phyloP scores from a whole-genome alignment of 1,139 yeast genomes.

The Taphrina sp. region DNA sequence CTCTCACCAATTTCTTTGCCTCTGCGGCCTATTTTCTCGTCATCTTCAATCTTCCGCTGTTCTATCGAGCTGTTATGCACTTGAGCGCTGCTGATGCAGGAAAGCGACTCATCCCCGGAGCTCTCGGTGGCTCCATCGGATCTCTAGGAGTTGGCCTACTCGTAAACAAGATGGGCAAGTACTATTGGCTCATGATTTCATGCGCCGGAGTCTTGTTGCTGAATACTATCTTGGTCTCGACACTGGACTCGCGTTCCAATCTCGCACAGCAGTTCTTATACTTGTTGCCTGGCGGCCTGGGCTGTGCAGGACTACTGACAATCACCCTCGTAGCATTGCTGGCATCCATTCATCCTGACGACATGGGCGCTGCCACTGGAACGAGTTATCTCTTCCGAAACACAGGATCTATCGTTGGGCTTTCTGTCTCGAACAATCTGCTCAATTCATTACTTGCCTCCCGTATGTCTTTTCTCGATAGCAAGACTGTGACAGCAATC shows the following conservation, averaged over 20 bases:
- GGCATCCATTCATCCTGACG: constrained; percentile 24
- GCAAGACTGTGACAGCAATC: background rate
- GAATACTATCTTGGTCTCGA: constrained; percentile 36
- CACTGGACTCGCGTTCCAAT: constrained; percentile 34
- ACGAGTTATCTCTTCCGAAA: constrained; percentile 37
- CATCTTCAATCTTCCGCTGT: constrained; percentile 57
- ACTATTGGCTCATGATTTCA: constrained; percentile 41
- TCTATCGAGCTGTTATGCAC: constrained; percentile 38
- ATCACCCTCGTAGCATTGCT: constrained; percentile 30
- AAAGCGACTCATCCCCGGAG: constrained; percentile 38
- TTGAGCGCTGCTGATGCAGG: constrained; percentile 39
- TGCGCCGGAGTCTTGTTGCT: constrained; percentile 9
- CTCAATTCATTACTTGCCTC: constrained; percentile 10
- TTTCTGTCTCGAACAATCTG: constrained; percentile 25
- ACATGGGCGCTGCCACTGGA: constrained; percentile 39
- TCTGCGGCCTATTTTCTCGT: constrained; percentile 58
- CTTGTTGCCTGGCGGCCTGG: constrained; percentile 38
- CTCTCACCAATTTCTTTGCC: constrained; percentile 57
- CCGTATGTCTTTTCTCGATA: constrained; percentile 1
- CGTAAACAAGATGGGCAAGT: constrained; percentile 59
- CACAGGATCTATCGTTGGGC: constrained; percentile 39
- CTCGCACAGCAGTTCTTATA: constrained; percentile 34
- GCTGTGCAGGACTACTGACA: constrained; percentile 34
- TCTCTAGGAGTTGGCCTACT: constrained; percentile 37
- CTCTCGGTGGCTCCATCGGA: constrained; percentile 38